A percentile compares a stretch with the other conserved stretches of the same genome.
Evolutionary conservation across 2,329 filamentous ascomycete species (phyloP).

Genomic region (Pyrenophora graminea): DNA sequence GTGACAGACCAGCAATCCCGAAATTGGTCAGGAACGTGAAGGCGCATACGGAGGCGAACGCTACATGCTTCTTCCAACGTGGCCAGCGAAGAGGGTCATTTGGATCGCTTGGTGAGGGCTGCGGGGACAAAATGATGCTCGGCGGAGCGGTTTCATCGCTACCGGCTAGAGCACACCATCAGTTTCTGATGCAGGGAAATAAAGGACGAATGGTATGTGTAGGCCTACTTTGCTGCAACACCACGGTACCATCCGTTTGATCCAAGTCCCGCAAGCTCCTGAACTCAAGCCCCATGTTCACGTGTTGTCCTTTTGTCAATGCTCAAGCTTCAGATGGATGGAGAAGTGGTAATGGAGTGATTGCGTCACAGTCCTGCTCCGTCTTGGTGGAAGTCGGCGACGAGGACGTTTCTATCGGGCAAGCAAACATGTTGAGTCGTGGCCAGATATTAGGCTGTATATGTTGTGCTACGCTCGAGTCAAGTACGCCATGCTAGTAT

Average conservation of each 20-base stretch:
- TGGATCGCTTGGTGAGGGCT: constrained; percentile 52
- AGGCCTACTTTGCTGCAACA: constrained; percentile 33
- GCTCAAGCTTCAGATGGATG: too few relatives aligned
- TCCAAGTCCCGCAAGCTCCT: constrained; percentile 44
- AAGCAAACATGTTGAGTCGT: constrained; percentile 9
- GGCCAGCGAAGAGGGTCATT: constrained; percentile 57
- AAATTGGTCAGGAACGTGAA: constrained; percentile 56
- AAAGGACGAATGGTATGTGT: background rate
- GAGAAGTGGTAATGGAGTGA: constrained; percentile 8
- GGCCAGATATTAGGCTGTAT: constrained; percentile 4
- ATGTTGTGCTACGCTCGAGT: constrained; percentile 1
- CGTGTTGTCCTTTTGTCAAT: too few relatives aligned
- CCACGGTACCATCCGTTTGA: constrained; percentile 47
- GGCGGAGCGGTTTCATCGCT: background rate
- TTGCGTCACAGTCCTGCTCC: constrained; percentile 13
- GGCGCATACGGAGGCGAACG: constrained; percentile 45
- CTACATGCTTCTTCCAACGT: constrained; percentile 52
- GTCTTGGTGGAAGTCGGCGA: constrained; percentile 6
- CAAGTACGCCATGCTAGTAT: background rate
- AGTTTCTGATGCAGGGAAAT: background rate
- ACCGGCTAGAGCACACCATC: constrained; percentile 1
- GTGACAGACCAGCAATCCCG: constrained; percentile 51
- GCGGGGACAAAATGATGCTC: constrained; percentile 52
- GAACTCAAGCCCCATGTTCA: constrained; percentile 40
- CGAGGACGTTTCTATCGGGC: constrained; percentile 7